Base-by-base conservation (phyloP, 495 filamentous ascomycete genomes). In the Aspergillus heteromorphus region DNA sequence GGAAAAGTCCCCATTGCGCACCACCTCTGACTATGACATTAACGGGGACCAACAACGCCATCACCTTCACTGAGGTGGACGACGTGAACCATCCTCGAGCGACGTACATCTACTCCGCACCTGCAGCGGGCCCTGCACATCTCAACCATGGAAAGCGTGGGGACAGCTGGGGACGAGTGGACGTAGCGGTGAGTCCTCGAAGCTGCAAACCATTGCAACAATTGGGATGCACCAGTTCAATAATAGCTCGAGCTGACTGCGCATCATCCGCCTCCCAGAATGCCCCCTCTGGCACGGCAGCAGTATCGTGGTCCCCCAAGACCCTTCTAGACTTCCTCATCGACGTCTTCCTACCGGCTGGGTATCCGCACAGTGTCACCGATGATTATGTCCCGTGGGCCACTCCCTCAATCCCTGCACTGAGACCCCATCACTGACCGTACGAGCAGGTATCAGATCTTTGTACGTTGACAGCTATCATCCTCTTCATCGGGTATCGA, bases 351-450 rank as follows among this genome's bases (percentile, higher is more conserved):
- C 77, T 98, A n/a, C 93, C 92, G 0, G 85, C 87, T 9, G 92
- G 93, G 30, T 98, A 88, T 75, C 93, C 93, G 4, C 82, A 92
- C 54, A 92, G 88, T 62, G 93, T 98, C 38, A 95, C 86, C 10
- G 73, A 83, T 27, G 93, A 98, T 69, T 98, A 98, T 71, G 77
- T 91, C 45, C 73, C 85, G 78, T 96, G 76, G 79, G 76, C 80
- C 65, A 50, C 18, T 13, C 38, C 7, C 7, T 19, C 27, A 10
- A 19, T 31, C 72, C 58, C 43, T 17, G 49, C 43, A 38, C 42
- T 49, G 7, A 8, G 10, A 62, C 38, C 49, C 57, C 62, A 53
- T 65, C 30, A 40, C 53, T 62, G 29, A 55, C 40, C 11, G 29
- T 20, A 6, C 38, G 23, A 38, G 8, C 49, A 89, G 87, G 65